Percentiles rank a stretch among this genome's conserved stretches.
Conservation (phyloP, 495 filamentous ascomycete species). For the Darksidea phi region DNA sequence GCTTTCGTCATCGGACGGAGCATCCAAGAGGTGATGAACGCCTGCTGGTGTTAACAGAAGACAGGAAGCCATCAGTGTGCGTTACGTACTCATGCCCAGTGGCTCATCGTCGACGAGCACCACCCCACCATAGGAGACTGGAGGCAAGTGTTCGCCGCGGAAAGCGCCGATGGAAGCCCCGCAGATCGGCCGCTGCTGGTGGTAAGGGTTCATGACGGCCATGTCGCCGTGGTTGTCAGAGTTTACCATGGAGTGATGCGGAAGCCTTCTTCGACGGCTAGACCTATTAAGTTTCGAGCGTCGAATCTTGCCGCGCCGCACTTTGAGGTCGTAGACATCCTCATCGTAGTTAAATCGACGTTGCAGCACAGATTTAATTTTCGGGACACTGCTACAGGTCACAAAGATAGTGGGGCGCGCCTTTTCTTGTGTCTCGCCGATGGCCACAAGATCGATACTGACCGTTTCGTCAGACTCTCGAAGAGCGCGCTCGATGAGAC, state of each 20-base stretch:
- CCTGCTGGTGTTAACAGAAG: slow-evolving; percentile 30
- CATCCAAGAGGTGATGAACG: slow-evolving; percentile 92
- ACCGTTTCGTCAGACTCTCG: slow-evolving; percentile 45
- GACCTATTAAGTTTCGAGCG: slow-evolving; percentile 40
- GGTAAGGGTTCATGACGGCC: slow-evolving; percentile 54
- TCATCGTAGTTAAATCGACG: slow-evolving; percentile 45
- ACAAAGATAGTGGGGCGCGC: slow-evolving; percentile 50
- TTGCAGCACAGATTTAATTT: slow-evolving; percentile 43
- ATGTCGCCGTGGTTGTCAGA: slow-evolving; percentile 27
- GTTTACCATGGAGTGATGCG: slow-evolving; percentile 39
- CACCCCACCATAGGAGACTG: slow-evolving; percentile 85
- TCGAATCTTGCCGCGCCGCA: slow-evolving; percentile 45
- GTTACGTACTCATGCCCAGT: slow-evolving; percentile 68
- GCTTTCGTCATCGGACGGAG: slow-evolving; percentile 57
- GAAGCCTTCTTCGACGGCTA: slow-evolving; percentile 20
- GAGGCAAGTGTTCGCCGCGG: slow-evolving; percentile 78
- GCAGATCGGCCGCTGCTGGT: slow-evolving; percentile 74
- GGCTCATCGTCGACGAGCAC: slow-evolving; percentile 78
- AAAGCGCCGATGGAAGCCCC: slow-evolving; percentile 93
- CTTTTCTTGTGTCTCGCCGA: slow-evolving; percentile 43
- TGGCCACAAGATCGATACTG: slow-evolving; percentile 47
- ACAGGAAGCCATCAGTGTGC: too few relatives aligned
- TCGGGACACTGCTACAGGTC: slow-evolving; percentile 45
- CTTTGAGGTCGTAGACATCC: slow-evolving; percentile 45
- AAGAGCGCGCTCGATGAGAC: slow-evolving; percentile 43